Base-by-base conservation (phyloP, 2,329 filamentous ascomycete species). In the Fusarium udum region DNA sequence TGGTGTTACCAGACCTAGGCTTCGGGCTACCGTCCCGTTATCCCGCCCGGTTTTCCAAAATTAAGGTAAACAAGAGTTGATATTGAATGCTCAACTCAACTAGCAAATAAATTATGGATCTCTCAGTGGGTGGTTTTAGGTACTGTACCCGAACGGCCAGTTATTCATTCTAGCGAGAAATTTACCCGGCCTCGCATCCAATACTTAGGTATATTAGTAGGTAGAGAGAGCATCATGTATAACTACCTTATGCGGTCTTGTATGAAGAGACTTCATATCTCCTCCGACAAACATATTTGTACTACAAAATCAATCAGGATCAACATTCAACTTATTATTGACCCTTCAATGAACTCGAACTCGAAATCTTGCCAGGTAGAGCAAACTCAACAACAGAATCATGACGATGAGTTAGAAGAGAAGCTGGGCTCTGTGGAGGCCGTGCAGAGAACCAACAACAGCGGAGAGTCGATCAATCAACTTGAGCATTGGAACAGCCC, bases 401-500 rank as follows among this genome's bases (percentile, higher is more conserved):
- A 59, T 59, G 64, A 48, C 36, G 42, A 67, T 32, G 37, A 71
- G 24, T n/a, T 52, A n/a, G 45, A 53, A 61, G 65, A 66, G 22
- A 73, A 58, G 15, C 40, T 58, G 26, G 56, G 34, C 40, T 34
- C 40, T 52, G 43, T 64, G n/a, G 48, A 68, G 57, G 59, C 59
- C 18, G 20, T 57, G 11, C 34, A 61, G 14, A 49, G n/a, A 32
- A 56, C 34, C 1, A 49, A 22, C 18, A 61, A 61, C 24, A 59
- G 53, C 40, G 61, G 32, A 39, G 62, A 69, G 28, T 76, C 73
- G 9, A 42, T 62, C 7, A 42, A 56, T 22, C 67, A 62, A 22
- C 64, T 74, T 22, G 87, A 92, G 76, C 83, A 80, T 80, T 94
- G 92, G 92, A 93, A 93, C 75, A 81, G 83, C n/a, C 87, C 91